Percentiles rank a stretch among this genome's conserved stretches.
Conservation (phyloP, 164 flowering plant species). For the Magnolia officinalis region DNA sequence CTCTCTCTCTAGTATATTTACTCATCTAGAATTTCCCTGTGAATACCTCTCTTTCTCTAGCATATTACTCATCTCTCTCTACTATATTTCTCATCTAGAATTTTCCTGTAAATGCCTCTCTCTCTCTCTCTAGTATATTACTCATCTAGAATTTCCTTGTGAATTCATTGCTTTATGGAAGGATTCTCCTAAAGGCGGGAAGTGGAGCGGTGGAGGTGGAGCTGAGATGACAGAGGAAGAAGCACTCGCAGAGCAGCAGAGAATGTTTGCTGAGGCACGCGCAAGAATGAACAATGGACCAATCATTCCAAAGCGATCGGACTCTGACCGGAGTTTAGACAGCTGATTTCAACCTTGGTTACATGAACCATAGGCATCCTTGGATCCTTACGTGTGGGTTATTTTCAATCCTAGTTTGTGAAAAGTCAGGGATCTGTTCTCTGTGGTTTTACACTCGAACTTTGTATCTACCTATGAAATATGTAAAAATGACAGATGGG, state of each 20-base stretch:
- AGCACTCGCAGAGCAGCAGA: conserved; percentile 93
- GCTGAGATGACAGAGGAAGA: conserved; percentile 97
- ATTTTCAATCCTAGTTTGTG: background rate
- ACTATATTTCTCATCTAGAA: background rate
- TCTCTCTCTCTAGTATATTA: background rate
- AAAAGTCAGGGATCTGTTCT: background rate
- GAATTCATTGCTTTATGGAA: conserved; percentile 17
- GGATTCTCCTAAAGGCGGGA: conserved; percentile 72
- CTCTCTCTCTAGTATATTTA: background rate
- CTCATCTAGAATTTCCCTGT: no score
- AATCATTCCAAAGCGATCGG: conserved; percentile 51
- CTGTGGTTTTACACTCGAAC: conserved; percentile 10
- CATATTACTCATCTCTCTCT: background rate
- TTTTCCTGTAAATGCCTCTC: background rate
- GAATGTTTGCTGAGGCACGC: conserved; percentile 99
- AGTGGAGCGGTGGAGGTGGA: conserved; percentile 42
- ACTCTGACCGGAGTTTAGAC: conserved; percentile 45
- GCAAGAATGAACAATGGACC: conserved; percentile 81
- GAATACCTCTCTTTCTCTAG: no score
- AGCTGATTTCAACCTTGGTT: conserved; percentile 29
- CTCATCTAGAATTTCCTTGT: background rate
- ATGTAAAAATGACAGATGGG: conserved; percentile 11
- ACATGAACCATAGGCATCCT: conserved; percentile 14
- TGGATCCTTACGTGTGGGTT: background rate
- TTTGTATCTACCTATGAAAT: conserved; percentile 13